Evolutionary conservation across 129 eudicot genomes (phyloP).

Genomic region (Solidago caesia): DNA sequence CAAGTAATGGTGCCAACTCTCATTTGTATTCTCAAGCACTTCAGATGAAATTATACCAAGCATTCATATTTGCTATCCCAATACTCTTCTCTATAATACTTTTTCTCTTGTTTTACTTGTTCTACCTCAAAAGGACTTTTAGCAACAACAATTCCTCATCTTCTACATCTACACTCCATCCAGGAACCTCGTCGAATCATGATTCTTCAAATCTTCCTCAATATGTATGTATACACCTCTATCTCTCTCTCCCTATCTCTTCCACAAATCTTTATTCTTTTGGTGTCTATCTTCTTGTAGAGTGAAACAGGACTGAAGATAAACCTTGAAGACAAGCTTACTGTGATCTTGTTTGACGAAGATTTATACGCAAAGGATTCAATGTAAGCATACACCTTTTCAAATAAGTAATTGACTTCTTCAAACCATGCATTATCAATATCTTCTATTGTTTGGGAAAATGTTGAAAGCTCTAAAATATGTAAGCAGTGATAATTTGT

Average conservation of each 20-base stretch:
- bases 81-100: conserved; percentile 62
- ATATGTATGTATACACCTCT: conserved; percentile 26
- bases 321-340: conserved; percentile 51
- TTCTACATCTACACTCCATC: conserved; percentile 23
- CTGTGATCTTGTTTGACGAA: conserved; percentile 47
- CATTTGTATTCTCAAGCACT: conserved; percentile 62
- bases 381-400: conserved; percentile 40
- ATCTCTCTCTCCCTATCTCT: conserved; percentile 15
- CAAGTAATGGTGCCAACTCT: conserved; percentile 41
- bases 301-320: conserved; percentile 41
- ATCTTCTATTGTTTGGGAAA: background rate
- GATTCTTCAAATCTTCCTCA: conserved; percentile 29
- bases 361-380: conserved; percentile 44
- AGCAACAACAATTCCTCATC: conserved; percentile 25
- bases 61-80: conserved; percentile 71
- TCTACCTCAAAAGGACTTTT: conserved; percentile 56
- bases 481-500: background rate
- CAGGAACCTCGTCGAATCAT: conserved; percentile 33
- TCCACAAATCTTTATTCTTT: background rate
- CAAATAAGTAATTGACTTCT: background rate
- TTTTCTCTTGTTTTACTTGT: conserved; percentile 66
- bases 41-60: conserved; percentile 61
- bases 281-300: conserved; percentile 30
- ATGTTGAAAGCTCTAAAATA: background rate
- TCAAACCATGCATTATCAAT: background rate